phyloP scores from a whole-genome alignment of 2,329 filamentous ascomycete species.

The Alternaria burnsii region DNA sequence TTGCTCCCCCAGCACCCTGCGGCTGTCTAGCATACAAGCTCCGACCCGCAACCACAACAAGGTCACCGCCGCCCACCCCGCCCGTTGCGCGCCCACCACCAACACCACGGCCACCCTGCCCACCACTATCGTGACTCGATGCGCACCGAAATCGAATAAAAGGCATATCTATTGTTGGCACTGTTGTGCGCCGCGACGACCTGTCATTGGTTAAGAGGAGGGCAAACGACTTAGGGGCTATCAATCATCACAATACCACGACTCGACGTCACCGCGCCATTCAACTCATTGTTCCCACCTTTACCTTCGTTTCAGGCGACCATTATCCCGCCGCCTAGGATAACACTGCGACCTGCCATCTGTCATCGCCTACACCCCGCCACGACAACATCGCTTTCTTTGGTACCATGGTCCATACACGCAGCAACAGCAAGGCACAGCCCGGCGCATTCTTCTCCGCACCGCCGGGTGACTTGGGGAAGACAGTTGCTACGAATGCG shows the following conservation, averaged over 20 bases:
- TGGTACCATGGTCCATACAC: slow-evolving; percentile 5
- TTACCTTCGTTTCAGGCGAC: slow-evolving; percentile 14
- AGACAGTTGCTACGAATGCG: slow-evolving; percentile 28
- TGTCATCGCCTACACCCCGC: slow-evolving; percentile 6
- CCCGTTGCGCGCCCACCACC: slow-evolving; percentile 24
- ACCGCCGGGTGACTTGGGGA: slow-evolving; percentile 26
- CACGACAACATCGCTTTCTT: slow-evolving; percentile 1
- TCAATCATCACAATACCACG: slow-evolving; percentile 20
- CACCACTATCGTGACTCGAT: slow-evolving; percentile 10
- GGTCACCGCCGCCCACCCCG: slow-evolving; percentile 23
- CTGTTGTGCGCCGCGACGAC: slow-evolving; percentile 19
- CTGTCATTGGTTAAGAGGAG: slow-evolving; percentile 21
- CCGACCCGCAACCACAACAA: slow-evolving; percentile 27
- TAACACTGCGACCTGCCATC: not conserved
- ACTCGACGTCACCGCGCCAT: slow-evolving; percentile 28
- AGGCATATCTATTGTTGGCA: slow-evolving; percentile 10
- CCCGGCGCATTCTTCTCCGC: slow-evolving; percentile 28
- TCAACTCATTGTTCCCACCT: slow-evolving; percentile 18
- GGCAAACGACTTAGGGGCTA: slow-evolving; percentile 22
- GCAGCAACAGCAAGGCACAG: slow-evolving; percentile 5
- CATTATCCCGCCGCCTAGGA: slow-evolving; percentile 6
- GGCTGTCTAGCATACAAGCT: slow-evolving; percentile 21
- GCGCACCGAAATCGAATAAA: slow-evolving; percentile 20
- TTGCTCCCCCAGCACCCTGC: slow-evolving; percentile 25
- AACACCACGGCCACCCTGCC: slow-evolving; percentile 4